A percentile compares a stretch with the other conserved stretches of the same genome.
These are phyloP conservation scores for Fusarium begoniae DNA, from an alignment of 2,329 filamentous ascomycete genomes.

Conservation along the genomic window DNA sequence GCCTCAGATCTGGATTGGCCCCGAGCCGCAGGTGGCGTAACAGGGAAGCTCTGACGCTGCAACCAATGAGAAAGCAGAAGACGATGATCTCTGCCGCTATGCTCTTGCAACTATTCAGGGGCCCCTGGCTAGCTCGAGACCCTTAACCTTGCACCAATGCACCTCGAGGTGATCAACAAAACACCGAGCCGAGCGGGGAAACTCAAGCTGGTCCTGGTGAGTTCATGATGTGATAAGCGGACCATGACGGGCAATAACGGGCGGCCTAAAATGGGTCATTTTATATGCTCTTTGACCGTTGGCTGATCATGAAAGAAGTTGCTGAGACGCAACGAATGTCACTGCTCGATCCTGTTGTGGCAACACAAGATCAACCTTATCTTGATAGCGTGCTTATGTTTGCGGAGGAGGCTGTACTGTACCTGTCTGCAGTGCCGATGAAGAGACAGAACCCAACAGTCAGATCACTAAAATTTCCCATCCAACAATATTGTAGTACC, in stretches of 20 bases:
- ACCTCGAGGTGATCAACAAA: slow-evolving; percentile 16
- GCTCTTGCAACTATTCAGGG: slow-evolving; percentile 21
- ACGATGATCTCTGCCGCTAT: slow-evolving; percentile 10
- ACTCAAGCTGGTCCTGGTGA: slow-evolving; percentile 3
- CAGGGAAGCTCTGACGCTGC: slow-evolving; percentile 9
- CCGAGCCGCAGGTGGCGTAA: slow-evolving; percentile 37
- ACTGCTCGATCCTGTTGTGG: background rate
- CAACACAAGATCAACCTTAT: slow-evolving; percentile 22
- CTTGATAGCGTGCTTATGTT: slow-evolving; percentile 18
- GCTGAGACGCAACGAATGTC: background rate
- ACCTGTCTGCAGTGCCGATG: background rate
- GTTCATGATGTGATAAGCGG: slow-evolving; percentile 27
- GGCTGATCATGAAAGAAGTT: background rate
- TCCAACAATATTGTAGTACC: background rate
- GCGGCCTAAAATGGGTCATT: background rate
- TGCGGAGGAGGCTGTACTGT: slow-evolving; percentile 19
- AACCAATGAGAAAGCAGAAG: slow-evolving; percentile 16
- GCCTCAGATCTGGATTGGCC: slow-evolving; percentile 54
- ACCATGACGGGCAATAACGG: slow-evolving; percentile 30
- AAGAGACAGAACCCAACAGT: slow-evolving; percentile 4
- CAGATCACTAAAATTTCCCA: slow-evolving; percentile 4
- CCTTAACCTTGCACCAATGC: slow-evolving; percentile 2
- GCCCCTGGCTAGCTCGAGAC: slow-evolving; percentile 10
- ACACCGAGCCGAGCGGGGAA: slow-evolving; percentile 25
- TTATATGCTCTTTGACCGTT: background rate